phyloP scores from a whole-genome alignment of 306 rosid genomes.

The Senna tora region DNA sequence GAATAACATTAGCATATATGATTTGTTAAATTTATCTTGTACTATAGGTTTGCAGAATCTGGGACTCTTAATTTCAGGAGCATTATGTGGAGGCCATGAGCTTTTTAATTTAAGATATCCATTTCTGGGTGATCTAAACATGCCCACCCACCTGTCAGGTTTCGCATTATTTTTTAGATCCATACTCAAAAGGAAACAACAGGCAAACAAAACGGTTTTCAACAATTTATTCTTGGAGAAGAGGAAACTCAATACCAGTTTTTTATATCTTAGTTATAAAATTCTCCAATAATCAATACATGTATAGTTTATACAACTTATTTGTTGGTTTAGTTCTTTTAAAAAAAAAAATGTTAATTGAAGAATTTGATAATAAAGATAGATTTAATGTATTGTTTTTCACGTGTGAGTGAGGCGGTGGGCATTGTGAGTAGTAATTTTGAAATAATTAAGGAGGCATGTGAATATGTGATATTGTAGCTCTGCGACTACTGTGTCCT shows the following conservation, averaged over 20 bases:
- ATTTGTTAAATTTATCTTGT: constrained; percentile 11
- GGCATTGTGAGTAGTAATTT: not conserved
- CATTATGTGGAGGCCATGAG: not conserved
- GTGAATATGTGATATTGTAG: constrained; percentile 1
- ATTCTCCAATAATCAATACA: no score
- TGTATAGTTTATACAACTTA: no score
- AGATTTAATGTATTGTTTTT: no score
- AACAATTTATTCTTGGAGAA: no score
- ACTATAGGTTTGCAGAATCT: constrained; percentile 15
- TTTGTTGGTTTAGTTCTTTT: no score
- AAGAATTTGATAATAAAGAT: no score
- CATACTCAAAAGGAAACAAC: not conserved
- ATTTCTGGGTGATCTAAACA: not conserved
- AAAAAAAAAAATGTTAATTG: no score
- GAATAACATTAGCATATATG: not conserved
- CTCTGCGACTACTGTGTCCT: no score
- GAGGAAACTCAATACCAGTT: no score
- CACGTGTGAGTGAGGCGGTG: not conserved
- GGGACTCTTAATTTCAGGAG: constrained; percentile 3
- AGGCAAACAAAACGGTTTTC: not conserved
- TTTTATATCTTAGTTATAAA: no score
- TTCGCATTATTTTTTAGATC: not conserved
- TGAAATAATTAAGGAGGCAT: not conserved
- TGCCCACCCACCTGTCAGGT: constrained; percentile 5
- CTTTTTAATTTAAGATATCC: not conserved